These are phyloP conservation scores for Aspergillus sp. DNA, from an alignment of 2,329 filamentous ascomycete genomes.

Conservation along the genomic window DNA sequence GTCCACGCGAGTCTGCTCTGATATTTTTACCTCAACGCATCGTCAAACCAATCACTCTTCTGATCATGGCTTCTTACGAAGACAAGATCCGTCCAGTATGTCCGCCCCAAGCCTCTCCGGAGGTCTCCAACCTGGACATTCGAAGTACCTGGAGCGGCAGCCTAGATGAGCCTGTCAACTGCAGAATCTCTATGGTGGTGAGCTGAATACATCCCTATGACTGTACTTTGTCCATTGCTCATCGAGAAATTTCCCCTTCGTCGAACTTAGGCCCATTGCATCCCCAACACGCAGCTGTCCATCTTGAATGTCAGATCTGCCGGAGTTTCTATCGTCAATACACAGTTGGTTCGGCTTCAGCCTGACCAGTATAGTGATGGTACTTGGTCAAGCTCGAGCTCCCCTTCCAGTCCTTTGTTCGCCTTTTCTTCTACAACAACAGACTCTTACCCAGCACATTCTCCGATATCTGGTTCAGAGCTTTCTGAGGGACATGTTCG, in stretches of 20 bases:
- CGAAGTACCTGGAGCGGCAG: slow-evolving; percentile 35
- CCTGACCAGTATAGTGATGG: slow-evolving; percentile 4
- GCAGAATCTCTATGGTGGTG: slow-evolving; percentile 36
- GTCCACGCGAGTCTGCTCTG: not conserved
- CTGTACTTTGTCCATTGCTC: not conserved
- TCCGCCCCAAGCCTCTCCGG: slow-evolving; percentile 10
- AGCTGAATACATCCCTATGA: not conserved
- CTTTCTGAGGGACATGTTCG: no score
- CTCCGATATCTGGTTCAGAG: no score
- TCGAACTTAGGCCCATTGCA: slow-evolving; percentile 25
- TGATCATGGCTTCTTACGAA: slow-evolving; percentile 6
- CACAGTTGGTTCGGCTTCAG: slow-evolving; percentile 14
- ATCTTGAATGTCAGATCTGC: slow-evolving; percentile 23
- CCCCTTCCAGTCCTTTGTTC: slow-evolving; percentile 23
- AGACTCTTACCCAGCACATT: no score
- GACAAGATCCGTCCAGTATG: not conserved
- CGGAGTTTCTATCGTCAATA: slow-evolving; percentile 14
- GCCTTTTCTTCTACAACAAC: slow-evolving; percentile 13
- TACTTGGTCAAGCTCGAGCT: slow-evolving; percentile 4
- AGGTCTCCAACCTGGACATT: slow-evolving; percentile 33
- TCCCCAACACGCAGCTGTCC: slow-evolving; percentile 24
- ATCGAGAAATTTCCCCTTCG: not conserved
- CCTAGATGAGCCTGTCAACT: slow-evolving; percentile 22
- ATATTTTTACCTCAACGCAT: not conserved
- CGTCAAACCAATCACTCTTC: not conserved